Base-by-base conservation (phyloP, 192 early-diverging fungal species). In the Backusella mclennaniae region DNA sequence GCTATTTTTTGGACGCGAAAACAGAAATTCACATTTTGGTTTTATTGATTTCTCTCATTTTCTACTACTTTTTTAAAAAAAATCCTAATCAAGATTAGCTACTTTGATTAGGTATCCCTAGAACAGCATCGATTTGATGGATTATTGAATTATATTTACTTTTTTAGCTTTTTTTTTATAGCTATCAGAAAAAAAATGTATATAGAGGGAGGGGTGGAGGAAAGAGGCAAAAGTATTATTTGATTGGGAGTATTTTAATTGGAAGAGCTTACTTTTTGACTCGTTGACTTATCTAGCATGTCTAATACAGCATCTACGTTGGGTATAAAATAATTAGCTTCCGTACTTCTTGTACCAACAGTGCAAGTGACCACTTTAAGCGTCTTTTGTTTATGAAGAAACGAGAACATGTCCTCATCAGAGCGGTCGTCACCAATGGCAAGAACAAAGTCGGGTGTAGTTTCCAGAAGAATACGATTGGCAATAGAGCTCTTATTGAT, bases 371-470 rank as follows among this genome's bases (percentile, higher is more conserved):
- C 75, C 9, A 83, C 79, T 17, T 66, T 71, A 9, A 83, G 79
- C 0, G 79, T 69, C 3, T 79, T 73, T 63, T 84, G 69, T 49
- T 85, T 86, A 59, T 89, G 86, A 21, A 93, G 79, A 67, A 87
- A 90, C 56, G 85, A 87, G 85, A 95, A 95, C 92, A 95, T 92
- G 63, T 89, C 91, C 80, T 95, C 94, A 69, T 95, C 93, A 4
- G 91, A 80, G 5, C 93, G 89, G 77, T 95, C 93, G 63, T 94
- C 92, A 6, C 94, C 94, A 23, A 95, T 79, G 11, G 84, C 82
- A 6, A 95, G 79, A 31, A 94, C 84, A 79, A 94, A 93, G 46
- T 95, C 93, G 6, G 84, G 82, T 35, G 85, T 88, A n/a, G 88
- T 80, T 68, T 80, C 79, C 75, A 90, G 85, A 36, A 95, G 79